These are phyloP conservation scores for Urtica urens DNA, from an alignment of 306 rosid species.

Conservation along the genomic window DNA sequence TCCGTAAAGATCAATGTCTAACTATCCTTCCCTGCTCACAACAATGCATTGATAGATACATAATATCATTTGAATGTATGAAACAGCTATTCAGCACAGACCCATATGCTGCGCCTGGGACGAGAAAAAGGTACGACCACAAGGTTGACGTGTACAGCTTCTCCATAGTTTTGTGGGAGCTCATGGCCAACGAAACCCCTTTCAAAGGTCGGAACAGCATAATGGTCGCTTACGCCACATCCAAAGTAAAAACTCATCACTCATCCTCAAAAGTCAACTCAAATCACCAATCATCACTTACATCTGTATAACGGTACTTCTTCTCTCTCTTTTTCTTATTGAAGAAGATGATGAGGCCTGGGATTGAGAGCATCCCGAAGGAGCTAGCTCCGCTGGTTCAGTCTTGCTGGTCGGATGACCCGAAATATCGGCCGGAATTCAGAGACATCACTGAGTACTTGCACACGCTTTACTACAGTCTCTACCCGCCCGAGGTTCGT, in stretches of 20 bases:
- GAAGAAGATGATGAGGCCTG: conserved; percentile 40
- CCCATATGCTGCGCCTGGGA: conserved; percentile 40
- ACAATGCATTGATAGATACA: too few species aligned
- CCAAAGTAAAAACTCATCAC: conserved; percentile 42
- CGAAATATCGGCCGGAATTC: conserved; percentile 44
- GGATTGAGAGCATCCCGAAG: conserved; percentile 34
- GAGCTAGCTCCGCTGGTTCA: conserved; percentile 28
- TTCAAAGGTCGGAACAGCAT: conserved; percentile 29
- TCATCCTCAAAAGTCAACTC: background rate
- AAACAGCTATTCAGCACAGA: conserved; percentile 36
- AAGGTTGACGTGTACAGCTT: conserved; percentile 63
- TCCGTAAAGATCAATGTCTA: too few species aligned
- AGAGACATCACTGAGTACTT: conserved; percentile 25
- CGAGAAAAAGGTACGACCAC: conserved; percentile 39
- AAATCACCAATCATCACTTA: background rate
- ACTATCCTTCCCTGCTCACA: too few species aligned
- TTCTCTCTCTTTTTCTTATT: background rate
- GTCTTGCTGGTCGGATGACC: conserved; percentile 57
- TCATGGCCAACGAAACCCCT: conserved; percentile 46
- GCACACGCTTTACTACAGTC: conserved; percentile 7
- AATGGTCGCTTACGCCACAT: conserved; percentile 58
- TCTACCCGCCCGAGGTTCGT: background rate
- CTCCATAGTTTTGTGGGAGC: conserved; percentile 43
- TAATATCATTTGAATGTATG: too few species aligned
- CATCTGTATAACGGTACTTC: background rate